phyloP scores from a whole-genome alignment of 306 rosid genomes.

The Parietaria judaica region DNA sequence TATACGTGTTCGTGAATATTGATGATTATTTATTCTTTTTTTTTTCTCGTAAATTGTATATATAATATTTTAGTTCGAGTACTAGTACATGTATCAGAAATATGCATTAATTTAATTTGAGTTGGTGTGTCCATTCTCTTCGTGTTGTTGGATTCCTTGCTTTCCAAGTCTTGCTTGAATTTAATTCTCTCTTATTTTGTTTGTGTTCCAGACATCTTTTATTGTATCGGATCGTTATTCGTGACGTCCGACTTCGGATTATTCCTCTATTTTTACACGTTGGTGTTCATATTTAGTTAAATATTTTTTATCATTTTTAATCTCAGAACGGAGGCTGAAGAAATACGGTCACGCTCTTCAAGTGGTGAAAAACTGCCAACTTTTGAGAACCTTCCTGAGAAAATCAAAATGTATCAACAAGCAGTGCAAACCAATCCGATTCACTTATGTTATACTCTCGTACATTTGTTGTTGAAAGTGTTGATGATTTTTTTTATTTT shows the following conservation, averaged over 20 bases:
- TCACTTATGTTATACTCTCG: background rate
- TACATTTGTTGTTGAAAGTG: background rate
- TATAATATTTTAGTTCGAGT: no score
- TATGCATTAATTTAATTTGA: background rate
- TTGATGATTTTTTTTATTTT: background rate
- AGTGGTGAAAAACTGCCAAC: conserved; percentile 20
- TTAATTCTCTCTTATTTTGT: background rate
- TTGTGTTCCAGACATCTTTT: background rate
- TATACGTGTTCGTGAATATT: no score
- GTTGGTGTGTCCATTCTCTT: background rate
- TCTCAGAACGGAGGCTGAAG: conserved; percentile 68
- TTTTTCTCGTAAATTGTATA: no score
- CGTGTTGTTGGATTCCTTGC: background rate
- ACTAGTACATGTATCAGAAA: no score
- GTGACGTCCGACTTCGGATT: background rate
- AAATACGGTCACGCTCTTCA: conserved; percentile 30
- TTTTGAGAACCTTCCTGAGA: conserved; percentile 31
- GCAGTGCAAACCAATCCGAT: background rate
- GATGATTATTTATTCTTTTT: no score
- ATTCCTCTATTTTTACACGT: background rate
- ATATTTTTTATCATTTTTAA: background rate
- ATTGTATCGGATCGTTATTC: background rate
- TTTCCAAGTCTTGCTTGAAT: background rate
- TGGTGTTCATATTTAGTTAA: background rate
- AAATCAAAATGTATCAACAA: conserved; percentile 47